Evolutionary conservation across 1,284 basidiomycete genomes (phyloP), one percentile per base, ranked within the genome.

Genomic region (Microbotryum scabiosae): DNA sequence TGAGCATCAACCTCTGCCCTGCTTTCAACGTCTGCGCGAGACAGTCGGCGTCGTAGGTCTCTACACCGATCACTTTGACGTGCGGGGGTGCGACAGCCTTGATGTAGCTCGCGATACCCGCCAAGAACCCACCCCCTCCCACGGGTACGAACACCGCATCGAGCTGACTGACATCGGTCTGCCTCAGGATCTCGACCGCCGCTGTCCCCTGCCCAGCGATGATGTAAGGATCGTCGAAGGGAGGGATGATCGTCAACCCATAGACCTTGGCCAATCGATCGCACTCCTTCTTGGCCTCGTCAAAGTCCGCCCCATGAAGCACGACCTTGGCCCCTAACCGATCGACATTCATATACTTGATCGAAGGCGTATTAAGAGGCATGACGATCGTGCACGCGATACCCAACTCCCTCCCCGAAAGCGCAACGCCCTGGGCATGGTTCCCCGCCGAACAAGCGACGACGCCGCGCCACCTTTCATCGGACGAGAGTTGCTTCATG

Each of bases 321-420:
- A 98, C 85, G 66, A 96, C 92, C 71, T 93, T 92, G 51, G 94
- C 91, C 55, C 94, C 94, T 28, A 98, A 79, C 23, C 94, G 84
- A 50, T 87, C 84, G 25, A 97, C 96, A 72, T 97, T 97, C 64
- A 85, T 81, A 72, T 93, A 89, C 78, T 98, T 99, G 82, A 99
- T 99, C 49, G 86, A 82, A 1, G 96, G 96, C 1, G 96, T 98
- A 23, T 86, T 91, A 36, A 86, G 79, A 1, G 96, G 96, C 96
- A 99, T 98, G 67, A 99, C 90, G 69, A 99, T 97, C 16, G 93
- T 97, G 69, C 92, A 96, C 4, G 93, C 90, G 64, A 98, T 88
- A 51, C 82, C 83, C 41, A 99, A 82, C 57, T 85, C 84, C 45
- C 84, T 79, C 14, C 92, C 92, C 10, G 94, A 92, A 57, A 98